Base-by-base conservation (phyloP, 148 eudicot species). In the Camellia lanceoleosa region DNA sequence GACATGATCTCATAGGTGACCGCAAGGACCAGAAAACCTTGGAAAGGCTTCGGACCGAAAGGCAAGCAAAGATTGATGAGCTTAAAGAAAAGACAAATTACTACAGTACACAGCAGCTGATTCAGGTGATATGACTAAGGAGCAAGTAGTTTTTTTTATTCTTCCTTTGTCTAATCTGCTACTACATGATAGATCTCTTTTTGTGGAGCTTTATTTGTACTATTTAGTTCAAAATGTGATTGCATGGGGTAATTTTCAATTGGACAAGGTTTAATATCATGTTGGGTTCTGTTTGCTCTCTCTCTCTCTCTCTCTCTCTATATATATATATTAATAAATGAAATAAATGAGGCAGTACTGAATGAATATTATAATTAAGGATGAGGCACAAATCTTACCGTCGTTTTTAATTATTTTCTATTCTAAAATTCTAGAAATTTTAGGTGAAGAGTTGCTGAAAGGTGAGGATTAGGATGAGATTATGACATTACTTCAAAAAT, bases 81-180 rank as follows among this genome's bases (percentile, higher is more conserved):
- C 97, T 96, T 63, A 96, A 96, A 88, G 98, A 94, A 85, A 93
- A 82, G 87, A 93, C 92, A 72, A 93, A 93, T 82, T 95, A 89
- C 87, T 95, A 93, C 84, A 86, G 79, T 44, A 93, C 95, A 47
- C 99, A 93, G 63, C 98, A 93, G 87, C 97, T 95, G 68, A 95
- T 95, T 84, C 99, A 95, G 99, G 99, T 93, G 78, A 78, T 77
- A 52, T 23, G 44, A 8, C 72, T 68, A 43, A 46, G 44, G 46
- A 44, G 68, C 59, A 11, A 62, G 47, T 44, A 16, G 30, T 58
- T 16, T 54, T 16, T 54, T 67, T 42, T 49, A 19, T 11, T 58
- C 41, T 59, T 75, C 2, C 2, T 20, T 12, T 62, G 30, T 56
- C 62, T 30, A 4, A 75, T 30, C 41, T 61, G 20, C 42, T 49